phyloP scores from a whole-genome alignment of 805 yeast species.

The Sugiyamaella floridensis region DNA sequence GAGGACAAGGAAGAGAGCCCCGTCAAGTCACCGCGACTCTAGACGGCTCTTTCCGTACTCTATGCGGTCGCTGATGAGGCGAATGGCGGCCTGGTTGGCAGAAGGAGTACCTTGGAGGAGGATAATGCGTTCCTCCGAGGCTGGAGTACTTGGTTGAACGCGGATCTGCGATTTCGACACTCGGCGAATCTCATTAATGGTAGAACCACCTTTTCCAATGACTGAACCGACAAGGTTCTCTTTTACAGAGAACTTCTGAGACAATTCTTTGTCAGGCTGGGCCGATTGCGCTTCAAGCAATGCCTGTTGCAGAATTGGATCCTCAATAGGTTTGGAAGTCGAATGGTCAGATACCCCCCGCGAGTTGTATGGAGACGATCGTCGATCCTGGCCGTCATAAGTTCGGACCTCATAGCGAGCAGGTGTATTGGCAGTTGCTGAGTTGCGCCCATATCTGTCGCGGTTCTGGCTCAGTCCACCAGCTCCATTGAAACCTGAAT shows the following conservation, averaged over 20 bases:
- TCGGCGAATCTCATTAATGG: constrained; percentile 64
- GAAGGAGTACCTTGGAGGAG: constrained; percentile 60
- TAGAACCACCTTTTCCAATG: constrained; percentile 76
- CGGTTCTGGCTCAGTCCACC: not conserved
- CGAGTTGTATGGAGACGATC: not conserved
- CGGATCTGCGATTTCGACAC: constrained; percentile 66
- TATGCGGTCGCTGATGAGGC: constrained; percentile 64
- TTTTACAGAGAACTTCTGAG: constrained; percentile 59
- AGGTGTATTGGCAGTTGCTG: not conserved
- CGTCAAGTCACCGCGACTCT: not conserved
- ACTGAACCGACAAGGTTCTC: constrained; percentile 69
- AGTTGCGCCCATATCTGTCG: not conserved
- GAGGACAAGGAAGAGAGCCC: not conserved
- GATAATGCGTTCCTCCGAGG: constrained; percentile 51
- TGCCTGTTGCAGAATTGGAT: not conserved
- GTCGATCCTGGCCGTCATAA: constrained; percentile 4
- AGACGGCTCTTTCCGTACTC: constrained; percentile 53
- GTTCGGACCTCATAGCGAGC: not conserved
- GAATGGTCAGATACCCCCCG: not conserved
- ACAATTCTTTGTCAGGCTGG: not conserved
- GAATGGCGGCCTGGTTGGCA: constrained; percentile 66
- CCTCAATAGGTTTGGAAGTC: not conserved
- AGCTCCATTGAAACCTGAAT: not conserved
- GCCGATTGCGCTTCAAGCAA: not conserved
- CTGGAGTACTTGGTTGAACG: constrained; percentile 46